These are phyloP conservation scores for Talaromyces adpressus DNA, from an alignment of 495 filamentous ascomycete species.

Conservation along the genomic window DNA sequence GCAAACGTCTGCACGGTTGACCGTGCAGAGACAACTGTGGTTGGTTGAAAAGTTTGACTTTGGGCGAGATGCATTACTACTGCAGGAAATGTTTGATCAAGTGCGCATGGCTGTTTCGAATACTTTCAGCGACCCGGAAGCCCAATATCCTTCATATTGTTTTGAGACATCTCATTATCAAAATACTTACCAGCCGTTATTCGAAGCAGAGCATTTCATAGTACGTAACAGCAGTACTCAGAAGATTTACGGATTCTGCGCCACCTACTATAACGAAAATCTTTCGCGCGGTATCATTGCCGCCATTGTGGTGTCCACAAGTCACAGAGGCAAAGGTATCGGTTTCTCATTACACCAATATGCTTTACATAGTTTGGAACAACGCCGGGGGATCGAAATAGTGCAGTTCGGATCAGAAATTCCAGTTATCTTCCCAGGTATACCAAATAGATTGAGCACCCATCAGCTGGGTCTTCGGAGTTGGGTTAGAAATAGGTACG, in stretches of 20 bases:
- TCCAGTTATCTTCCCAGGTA: constrained; percentile 2
- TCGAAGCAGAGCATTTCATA: neutral
- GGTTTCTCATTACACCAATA: constrained; percentile 8
- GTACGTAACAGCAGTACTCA: constrained; percentile 7
- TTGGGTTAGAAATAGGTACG: constrained; percentile 8
- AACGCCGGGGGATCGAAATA: neutral
- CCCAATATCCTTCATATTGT: constrained; percentile 8
- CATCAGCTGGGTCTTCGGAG: constrained; percentile 4
- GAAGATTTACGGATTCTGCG: constrained; percentile 6
- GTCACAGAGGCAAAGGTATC: constrained; percentile 2
- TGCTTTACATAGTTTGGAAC: constrained; percentile 1
- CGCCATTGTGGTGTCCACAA: constrained; percentile 3
- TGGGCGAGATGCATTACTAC: neutral
- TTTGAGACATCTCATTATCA: constrained; percentile 1
- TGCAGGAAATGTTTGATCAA: constrained; percentile 7
- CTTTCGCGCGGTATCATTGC: neutral
- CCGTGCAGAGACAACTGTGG: constrained; percentile 1
- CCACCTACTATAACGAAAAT: neutral
- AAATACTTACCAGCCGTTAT: neutral
- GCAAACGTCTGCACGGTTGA: neutral
- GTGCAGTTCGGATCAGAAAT: constrained; percentile 7
- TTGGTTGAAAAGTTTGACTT: constrained; percentile 5
- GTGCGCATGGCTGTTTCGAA: constrained; percentile 5
- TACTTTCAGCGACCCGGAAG: constrained; percentile 7
- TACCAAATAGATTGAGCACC: constrained; percentile 4